phyloP scores from a whole-genome alignment of 75 land plant genomes.

The Selaginella moellendorffii region DNA sequence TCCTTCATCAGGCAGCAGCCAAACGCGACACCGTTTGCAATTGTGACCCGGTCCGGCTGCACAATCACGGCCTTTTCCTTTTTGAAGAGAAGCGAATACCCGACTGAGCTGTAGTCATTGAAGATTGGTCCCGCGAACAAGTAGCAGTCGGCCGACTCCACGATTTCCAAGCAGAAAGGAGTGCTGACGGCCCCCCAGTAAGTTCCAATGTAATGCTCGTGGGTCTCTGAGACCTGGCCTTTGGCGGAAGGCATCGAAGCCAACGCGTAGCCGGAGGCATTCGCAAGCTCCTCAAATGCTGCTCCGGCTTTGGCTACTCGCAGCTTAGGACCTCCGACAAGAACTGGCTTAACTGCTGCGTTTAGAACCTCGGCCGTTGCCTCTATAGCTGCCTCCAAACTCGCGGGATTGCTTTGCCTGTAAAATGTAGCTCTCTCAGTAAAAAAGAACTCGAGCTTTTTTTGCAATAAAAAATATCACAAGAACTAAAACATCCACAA shows the following conservation, averaged over 20 bases:
- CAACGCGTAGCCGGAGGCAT: not conserved
- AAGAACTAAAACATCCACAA: too few relatives aligned
- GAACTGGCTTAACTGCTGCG: conserved; percentile 4
- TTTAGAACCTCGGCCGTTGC: conserved; percentile 1
- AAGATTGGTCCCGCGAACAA: conserved; percentile 37
- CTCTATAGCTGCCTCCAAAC: conserved; percentile 5
- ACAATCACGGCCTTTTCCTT: not conserved
- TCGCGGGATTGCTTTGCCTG: not conserved
- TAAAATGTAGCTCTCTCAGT: too few relatives aligned
- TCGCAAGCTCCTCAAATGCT: not conserved
- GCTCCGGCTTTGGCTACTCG: not conserved
- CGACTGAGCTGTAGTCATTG: conserved; percentile 27
- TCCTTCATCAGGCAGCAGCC: conserved; percentile 3
- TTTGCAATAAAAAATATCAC: too few relatives aligned
- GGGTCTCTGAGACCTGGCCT: conserved; percentile 4
- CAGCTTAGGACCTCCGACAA: conserved; percentile 2
- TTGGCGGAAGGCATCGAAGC: conserved; percentile 6
- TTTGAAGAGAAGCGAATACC: conserved; percentile 4
- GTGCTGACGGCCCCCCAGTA: conserved; percentile 10
- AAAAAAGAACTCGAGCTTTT: too few relatives aligned
- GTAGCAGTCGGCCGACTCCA: conserved; percentile 73
- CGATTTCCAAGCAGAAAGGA: conserved; percentile 31
- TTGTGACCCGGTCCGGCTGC: conserved; percentile 4
- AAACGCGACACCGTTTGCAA: not conserved
- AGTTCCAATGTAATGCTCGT: conserved; percentile 1